phyloP scores from a whole-genome alignment of 768 basidiomycete genomes.

The Suillus tomentosus region DNA sequence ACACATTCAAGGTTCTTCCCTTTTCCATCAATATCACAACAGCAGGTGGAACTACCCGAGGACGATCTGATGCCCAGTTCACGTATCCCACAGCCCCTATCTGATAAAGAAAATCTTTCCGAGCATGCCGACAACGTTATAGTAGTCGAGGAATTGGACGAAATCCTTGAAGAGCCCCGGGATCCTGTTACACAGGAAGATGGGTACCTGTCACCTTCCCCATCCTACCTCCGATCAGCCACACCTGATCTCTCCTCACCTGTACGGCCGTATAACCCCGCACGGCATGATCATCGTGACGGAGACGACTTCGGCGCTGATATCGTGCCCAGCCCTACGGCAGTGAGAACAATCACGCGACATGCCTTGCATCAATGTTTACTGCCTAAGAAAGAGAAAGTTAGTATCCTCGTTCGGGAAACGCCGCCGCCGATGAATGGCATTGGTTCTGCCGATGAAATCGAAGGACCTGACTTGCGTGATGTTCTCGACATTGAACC shows the following conservation, averaged over 20 bases:
- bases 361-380: slow-evolving; percentile 12
- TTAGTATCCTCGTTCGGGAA: slow-evolving; percentile 29
- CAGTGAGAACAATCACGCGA: slow-evolving; percentile 22
- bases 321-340: slow-evolving; percentile 36
- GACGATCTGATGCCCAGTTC: slow-evolving; percentile 33
- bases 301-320: slow-evolving; percentile 54
- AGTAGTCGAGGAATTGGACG: slow-evolving; percentile 40
- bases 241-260: slow-evolving; percentile 73
- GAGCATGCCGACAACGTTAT: slow-evolving; percentile 41
- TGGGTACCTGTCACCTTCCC: slow-evolving; percentile 77
- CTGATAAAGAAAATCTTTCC: slow-evolving; percentile 48
- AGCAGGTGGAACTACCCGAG: slow-evolving; percentile 17
- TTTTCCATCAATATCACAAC: slow-evolving; percentile 12
- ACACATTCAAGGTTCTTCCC: slow-evolving; percentile 44
- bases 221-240: slow-evolving; percentile 48
- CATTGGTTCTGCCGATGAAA: slow-evolving; percentile 14
- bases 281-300: slow-evolving; percentile 14
- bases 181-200: slow-evolving; percentile 71
- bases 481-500: slow-evolving; percentile 45
- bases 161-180: slow-evolving; percentile 40
- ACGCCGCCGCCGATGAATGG: slow-evolving; percentile 26
- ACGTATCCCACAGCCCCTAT: slow-evolving; percentile 20
- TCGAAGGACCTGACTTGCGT: slow-evolving; percentile 46
- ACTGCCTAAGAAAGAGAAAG: slow-evolving; percentile 12
- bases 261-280: slow-evolving; percentile 30